Evolutionary conservation across 2,329 filamentous ascomycete species (phyloP).

Genomic region (Fusarium anthophilum): DNA sequence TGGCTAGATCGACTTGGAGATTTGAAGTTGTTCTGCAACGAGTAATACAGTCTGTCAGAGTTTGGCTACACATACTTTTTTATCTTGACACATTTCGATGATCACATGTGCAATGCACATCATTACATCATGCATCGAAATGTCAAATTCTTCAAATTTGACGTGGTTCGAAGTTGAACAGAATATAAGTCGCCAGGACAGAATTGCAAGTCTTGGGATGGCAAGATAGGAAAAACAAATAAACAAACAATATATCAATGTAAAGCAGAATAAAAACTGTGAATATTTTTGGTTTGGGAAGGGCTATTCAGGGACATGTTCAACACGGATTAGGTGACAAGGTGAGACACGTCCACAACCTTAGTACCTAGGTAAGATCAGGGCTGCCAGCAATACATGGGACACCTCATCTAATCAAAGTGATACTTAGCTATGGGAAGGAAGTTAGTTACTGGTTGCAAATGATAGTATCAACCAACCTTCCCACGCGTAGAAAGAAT

Average conservation of each 20-base stretch:
- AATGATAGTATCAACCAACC: not conserved
- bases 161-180: not conserved
- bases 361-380: not conserved
- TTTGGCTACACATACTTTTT: not conserved
- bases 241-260: not conserved
- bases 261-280: constrained; percentile 1
- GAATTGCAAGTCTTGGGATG: not conserved
- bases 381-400: not conserved
- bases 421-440: not conserved
- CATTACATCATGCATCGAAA: constrained; percentile 17
- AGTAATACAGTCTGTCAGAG: not conserved
- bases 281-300: not conserved
- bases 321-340: not conserved
- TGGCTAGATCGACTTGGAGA: not conserved
- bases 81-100: not conserved
- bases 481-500: not conserved
- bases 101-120: constrained; percentile 4
- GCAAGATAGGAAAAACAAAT: not conserved
- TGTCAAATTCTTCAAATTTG: not conserved
- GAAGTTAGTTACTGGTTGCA: not conserved
- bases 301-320: not conserved
- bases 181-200: not conserved
- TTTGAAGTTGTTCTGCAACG: not conserved
- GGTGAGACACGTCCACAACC: not conserved
- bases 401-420: not conserved